These are phyloP conservation scores for Lodderomyces jiufengensis DNA, from an alignment of 1,139 yeast species.

Conservation along the genomic window DNA sequence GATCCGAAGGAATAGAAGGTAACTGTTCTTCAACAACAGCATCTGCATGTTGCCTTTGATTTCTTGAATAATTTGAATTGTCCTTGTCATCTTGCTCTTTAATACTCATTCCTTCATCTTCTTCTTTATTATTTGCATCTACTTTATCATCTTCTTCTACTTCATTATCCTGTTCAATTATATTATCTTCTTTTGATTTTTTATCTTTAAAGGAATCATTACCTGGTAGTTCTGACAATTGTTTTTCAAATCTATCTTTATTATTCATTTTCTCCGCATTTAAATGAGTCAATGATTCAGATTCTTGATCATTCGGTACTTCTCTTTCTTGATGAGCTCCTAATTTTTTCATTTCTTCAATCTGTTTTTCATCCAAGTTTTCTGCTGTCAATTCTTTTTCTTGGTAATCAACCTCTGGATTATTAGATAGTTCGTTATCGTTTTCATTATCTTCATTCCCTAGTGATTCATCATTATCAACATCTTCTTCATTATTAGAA, in stretches of 20 bases:
- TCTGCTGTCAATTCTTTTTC: background rate
- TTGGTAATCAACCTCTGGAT: background rate
- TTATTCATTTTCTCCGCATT: constrained; percentile 7
- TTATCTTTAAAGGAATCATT: constrained; percentile 1
- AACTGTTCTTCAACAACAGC: constrained; percentile 3
- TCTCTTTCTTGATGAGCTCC: background rate
- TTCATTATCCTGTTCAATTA: background rate
- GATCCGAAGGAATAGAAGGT: constrained; percentile 3
- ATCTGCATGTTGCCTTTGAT: constrained; percentile 7
- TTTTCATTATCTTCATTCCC: background rate
- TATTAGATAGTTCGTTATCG: background rate
- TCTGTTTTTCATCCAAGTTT: constrained; percentile 10
- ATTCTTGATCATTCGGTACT: constrained; percentile 4
- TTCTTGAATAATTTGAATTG: constrained; percentile 1
- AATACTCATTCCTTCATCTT: background rate
- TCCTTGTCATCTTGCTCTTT: constrained; percentile 2
- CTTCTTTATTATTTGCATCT: constrained; percentile 1
- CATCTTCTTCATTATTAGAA: constrained; percentile 1
- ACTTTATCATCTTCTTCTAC: background rate
- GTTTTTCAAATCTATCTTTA: constrained; percentile 1
- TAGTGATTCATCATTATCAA: too few relatives aligned
- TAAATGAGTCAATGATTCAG: constrained; percentile 6
- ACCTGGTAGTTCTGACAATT: background rate
- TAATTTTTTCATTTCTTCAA: constrained; percentile 7
- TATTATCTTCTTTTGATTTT: background rate